Percentiles rank a stretch among this genome's conserved stretches.
These are phyloP conservation scores for Aspergillus persii DNA, from an alignment of 2,329 filamentous ascomycete genomes.

Conservation along the genomic window DNA sequence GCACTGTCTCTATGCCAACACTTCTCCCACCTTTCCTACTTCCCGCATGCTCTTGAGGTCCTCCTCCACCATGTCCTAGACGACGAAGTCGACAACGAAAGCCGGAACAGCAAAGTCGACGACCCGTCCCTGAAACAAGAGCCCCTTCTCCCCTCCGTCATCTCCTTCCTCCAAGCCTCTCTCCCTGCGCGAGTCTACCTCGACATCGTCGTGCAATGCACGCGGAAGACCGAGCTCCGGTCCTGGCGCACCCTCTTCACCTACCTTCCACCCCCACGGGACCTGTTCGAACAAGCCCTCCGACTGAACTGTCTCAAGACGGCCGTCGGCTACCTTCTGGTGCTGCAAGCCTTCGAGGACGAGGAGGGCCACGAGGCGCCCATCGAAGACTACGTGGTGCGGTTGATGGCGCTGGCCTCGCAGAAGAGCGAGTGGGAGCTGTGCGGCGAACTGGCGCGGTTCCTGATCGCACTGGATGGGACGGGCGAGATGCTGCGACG, in stretches of 20 bases:
- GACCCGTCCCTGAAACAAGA: constrained; percentile 25
- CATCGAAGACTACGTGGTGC: constrained; percentile 60
- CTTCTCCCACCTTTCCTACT: constrained; percentile 85
- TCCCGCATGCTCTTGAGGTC: constrained; percentile 88
- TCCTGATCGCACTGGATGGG: constrained; percentile 87
- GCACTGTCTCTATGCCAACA: constrained; percentile 79
- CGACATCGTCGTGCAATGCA: constrained; percentile 94
- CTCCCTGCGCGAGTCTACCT: constrained; percentile 72
- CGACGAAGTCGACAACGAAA: constrained; percentile 76
- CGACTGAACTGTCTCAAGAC: constrained; percentile 85
- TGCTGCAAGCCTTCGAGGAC: constrained; percentile 76
- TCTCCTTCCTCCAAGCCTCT: constrained; percentile 65
- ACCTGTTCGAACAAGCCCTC: constrained; percentile 90
- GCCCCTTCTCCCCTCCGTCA: constrained; percentile 50
- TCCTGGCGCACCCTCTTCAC: constrained; percentile 94
- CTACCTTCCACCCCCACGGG: constrained; percentile 83
- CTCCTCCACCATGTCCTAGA: constrained; percentile 90
- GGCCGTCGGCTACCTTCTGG: constrained; percentile 91
- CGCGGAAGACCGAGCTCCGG: constrained; percentile 90
- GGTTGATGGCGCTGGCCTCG: constrained; percentile 77
- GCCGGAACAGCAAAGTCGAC: constrained; percentile 26
- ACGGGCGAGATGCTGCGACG: constrained; percentile 70
- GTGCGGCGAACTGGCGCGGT: constrained; percentile 92
- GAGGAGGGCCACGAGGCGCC: constrained; percentile 53
- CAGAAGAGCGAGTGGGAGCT: constrained; percentile 89